A percentile compares a stretch with the other conserved stretches of the same genome.
Evolutionary conservation across 2,329 filamentous ascomycete genomes (phyloP).

Genomic region (Thielaviopsis ethacetica): DNA sequence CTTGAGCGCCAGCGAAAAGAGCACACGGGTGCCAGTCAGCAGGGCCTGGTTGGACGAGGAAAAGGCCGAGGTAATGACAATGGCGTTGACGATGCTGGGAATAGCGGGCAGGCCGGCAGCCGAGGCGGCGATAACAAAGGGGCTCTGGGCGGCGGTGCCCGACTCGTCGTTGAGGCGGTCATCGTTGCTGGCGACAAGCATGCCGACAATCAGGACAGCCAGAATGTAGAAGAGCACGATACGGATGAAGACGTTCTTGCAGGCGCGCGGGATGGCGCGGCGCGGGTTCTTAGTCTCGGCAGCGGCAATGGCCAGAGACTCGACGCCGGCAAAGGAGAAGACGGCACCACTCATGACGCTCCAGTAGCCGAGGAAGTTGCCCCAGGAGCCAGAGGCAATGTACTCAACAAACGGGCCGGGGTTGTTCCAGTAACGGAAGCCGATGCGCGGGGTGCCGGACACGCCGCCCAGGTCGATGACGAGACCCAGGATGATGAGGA

Average conservation of each 20-base stretch:
- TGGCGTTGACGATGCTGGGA: conserved; percentile 58
- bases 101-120: conserved; percentile 51
- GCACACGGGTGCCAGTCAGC: conserved; percentile 38
- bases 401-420: conserved; percentile 53
- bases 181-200: conserved; percentile 43
- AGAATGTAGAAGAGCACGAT: conserved; percentile 47
- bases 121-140: conserved; percentile 56
- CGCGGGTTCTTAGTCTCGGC: conserved; percentile 41
- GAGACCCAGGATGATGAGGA: conserved; percentile 44
- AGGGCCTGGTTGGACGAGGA: conserved; percentile 47
- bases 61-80: conserved; percentile 48
- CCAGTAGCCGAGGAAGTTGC: conserved; percentile 50
- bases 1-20: conserved; percentile 24
- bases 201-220: conserved; percentile 53
- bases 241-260: conserved; percentile 40
- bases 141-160: conserved; percentile 33
- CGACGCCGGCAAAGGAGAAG: conserved; percentile 52
- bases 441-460: conserved; percentile 39
- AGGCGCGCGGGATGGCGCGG: conserved; percentile 36
- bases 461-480: conserved; percentile 47
- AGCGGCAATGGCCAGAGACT: conserved; percentile 44
- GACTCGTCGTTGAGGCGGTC: conserved; percentile 18
- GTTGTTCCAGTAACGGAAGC: conserved; percentile 53
- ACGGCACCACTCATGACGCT: conserved; percentile 47
- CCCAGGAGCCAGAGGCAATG: conserved; percentile 39